A percentile compares a stretch with the other conserved stretches of the same genome.
Evolutionary conservation across 768 basidiomycete species (phyloP).

Genomic region (Naganishia onofrii): DNA sequence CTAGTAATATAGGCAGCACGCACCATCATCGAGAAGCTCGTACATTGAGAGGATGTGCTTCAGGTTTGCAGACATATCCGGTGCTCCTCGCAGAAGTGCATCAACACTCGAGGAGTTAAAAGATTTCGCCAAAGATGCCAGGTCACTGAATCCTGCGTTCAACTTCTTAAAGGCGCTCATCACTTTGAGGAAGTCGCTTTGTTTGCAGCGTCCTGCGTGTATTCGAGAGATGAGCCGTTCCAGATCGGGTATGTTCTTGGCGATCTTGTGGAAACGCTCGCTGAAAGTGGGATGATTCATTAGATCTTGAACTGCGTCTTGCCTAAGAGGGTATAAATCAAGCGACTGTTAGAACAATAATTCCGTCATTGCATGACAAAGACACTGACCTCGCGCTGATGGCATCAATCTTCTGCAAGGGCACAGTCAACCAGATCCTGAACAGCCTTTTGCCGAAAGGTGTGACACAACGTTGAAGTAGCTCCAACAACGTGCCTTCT

Average conservation of each 20-base stretch:
- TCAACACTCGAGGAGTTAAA: constrained; percentile 77
- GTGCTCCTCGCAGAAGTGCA: constrained; percentile 72
- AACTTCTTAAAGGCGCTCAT: constrained; percentile 77
- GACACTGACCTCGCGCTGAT: constrained; percentile 77
- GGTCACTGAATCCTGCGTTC: constrained; percentile 63
- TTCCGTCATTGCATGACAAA: constrained; percentile 5
- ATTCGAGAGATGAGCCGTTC: constrained; percentile 92
- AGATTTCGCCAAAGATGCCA: constrained; percentile 65
- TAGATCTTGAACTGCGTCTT: constrained; percentile 91
- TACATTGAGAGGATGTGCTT: constrained; percentile 73
- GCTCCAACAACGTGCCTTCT: constrained; percentile 79
- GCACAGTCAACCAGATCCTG: constrained; percentile 94
- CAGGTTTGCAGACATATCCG: constrained; percentile 71
- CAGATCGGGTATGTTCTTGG: constrained; percentile 81
- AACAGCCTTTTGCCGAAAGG: constrained; percentile 95
- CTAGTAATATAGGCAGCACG: constrained; percentile 12
- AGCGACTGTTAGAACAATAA: constrained; percentile 4
- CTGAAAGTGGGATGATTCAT: constrained; percentile 76
- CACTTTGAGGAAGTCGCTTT: constrained; percentile 82
- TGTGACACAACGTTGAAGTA: constrained; percentile 79
- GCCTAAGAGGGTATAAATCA: constrained; percentile 55
- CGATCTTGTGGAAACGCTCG: constrained; percentile 68
- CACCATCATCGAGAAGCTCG: constrained; percentile 51
- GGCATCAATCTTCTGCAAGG: constrained; percentile 71
- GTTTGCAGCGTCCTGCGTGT: constrained; percentile 84